phyloP scores from a whole-genome alignment of 2,329 filamentous ascomycete species.

The Lachnellula occidentalis region DNA sequence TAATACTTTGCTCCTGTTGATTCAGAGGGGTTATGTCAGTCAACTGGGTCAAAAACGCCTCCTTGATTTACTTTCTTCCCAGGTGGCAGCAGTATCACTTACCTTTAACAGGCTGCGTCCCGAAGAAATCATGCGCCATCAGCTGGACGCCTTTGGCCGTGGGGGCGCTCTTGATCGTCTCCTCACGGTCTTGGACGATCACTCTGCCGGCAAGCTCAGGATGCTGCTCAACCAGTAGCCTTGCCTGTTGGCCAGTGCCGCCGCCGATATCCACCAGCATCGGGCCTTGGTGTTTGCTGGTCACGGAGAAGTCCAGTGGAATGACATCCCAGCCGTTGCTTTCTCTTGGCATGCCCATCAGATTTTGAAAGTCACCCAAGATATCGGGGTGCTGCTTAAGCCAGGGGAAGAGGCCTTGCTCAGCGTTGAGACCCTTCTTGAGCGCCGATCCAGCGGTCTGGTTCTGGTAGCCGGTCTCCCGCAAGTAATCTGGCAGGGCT shows the following conservation, averaged over 20 bases:
- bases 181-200: constrained; percentile 37
- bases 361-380: neutral
- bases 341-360: neutral
- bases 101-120: constrained; percentile 25
- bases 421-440: neutral
- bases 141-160: constrained; percentile 27
- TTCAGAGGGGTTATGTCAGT: too few species aligned
- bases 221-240: constrained; percentile 28
- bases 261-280: constrained; percentile 39
- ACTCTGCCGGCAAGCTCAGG: constrained; percentile 32
- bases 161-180: constrained; percentile 10
- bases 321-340: neutral
- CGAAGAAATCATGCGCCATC: constrained; percentile 28
- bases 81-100: neutral
- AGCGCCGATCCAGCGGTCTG: neutral
- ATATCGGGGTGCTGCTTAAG: neutral
- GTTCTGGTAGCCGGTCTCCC: neutral
- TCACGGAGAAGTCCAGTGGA: neutral
- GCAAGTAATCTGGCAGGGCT: neutral
- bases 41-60: too few species aligned
- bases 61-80: neutral
- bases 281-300: neutral
- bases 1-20: neutral
- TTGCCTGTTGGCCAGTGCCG: constrained; percentile 35
- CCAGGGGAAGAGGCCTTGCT: neutral